Conservation (phyloP, 1,139 yeast genomes). For the Blastobotrys capitulatus region DNA sequence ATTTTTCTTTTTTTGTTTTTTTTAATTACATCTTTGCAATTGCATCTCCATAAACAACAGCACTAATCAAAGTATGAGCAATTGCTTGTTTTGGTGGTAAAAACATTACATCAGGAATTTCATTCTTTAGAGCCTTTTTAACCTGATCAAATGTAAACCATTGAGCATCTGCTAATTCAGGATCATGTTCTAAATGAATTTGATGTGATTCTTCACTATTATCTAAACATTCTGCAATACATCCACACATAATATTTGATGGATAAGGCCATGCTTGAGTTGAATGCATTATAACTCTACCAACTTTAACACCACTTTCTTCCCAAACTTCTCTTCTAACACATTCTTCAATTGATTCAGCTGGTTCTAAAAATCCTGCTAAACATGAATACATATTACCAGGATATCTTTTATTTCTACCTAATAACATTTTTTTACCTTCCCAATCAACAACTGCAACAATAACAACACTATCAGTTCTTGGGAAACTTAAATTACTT, state of each 20-base stretch:
- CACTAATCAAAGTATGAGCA: conserved; percentile 40
- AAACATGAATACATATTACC: conserved; percentile 63
- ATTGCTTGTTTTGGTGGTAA: conserved; percentile 48
- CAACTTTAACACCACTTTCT: conserved; percentile 79
- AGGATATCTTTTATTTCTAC: conserved; percentile 56
- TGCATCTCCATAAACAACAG: conserved; percentile 25
- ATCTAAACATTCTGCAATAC: conserved; percentile 66
- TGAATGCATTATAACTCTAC: conserved; percentile 51
- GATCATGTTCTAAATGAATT: conserved; percentile 73
- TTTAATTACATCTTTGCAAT: not conserved
- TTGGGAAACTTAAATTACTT: conserved; percentile 68
- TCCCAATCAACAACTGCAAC: conserved; percentile 66
- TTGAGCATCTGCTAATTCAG: conserved; percentile 75
- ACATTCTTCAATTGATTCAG: conserved; percentile 86
- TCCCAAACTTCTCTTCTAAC: conserved; percentile 91
- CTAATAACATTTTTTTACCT: conserved; percentile 61
- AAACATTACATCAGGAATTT: conserved; percentile 27
- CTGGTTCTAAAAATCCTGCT: conserved; percentile 95
- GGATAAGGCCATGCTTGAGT: conserved; percentile 98
- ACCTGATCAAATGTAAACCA: conserved; percentile 68
- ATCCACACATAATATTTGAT: conserved; percentile 88
- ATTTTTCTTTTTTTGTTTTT: not conserved
- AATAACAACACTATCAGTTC: conserved; percentile 86
- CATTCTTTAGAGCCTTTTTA: conserved; percentile 41
- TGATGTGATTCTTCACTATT: conserved; percentile 39